Percentiles rank a stretch among this genome's conserved stretches.
Evolutionary conservation across 2,329 filamentous ascomycete genomes (phyloP).

Genomic region (Rhexocercosporidium sp.): DNA sequence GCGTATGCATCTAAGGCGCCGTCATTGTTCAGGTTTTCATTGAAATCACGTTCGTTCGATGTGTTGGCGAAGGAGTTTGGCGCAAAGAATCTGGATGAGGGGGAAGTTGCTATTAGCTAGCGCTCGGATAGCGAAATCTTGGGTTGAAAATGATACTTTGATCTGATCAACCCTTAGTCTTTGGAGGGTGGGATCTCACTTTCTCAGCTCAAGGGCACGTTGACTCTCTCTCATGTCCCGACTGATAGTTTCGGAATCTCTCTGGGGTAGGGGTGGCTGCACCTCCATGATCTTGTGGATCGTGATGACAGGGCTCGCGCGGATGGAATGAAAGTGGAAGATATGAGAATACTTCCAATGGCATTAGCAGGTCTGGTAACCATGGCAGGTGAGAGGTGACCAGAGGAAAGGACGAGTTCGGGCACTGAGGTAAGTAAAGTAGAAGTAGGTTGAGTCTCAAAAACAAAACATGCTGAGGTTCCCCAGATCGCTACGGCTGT

Average conservation of each 20-base stretch:
- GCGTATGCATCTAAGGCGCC: conserved; percentile 44
- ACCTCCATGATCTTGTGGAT: neutral
- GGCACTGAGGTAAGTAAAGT: no score
- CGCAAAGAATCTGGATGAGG: conserved; percentile 36
- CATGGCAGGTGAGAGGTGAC: no score
- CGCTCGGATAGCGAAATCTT: neutral
- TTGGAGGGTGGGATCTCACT: conserved; percentile 30
- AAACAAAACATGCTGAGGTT: neutral
- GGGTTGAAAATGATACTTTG: neutral
- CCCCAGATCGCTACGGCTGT: no score
- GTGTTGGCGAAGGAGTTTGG: conserved; percentile 23
- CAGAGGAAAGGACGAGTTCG: no score
- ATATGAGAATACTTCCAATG: no score
- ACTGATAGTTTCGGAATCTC: neutral
- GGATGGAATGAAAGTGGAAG: no score
- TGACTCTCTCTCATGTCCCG: conserved; percentile 31
- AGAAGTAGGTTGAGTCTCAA: neutral
- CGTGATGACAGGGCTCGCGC: neutral
- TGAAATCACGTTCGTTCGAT: conserved; percentile 28
- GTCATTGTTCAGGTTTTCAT: conserved; percentile 37
- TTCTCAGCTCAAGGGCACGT: conserved; percentile 38
- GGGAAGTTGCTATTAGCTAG: neutral
- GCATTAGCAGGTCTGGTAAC: no score
- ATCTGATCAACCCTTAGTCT: neutral
- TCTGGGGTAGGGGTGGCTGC: neutral